Conservation (phyloP, 345 rosid genomes). For the Salix purpurea region DNA sequence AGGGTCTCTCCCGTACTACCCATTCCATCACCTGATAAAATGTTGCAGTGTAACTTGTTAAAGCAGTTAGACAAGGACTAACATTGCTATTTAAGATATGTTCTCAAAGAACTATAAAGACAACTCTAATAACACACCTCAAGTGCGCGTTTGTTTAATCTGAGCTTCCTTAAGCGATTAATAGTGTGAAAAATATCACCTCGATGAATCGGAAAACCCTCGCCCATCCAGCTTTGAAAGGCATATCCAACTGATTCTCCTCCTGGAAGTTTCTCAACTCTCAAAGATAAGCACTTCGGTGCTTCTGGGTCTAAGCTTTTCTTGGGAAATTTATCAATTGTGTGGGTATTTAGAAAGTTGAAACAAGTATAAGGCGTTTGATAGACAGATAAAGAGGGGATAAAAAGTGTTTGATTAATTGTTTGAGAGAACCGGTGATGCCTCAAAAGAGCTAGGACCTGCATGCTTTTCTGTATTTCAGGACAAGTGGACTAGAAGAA, state of each 20-base stretch:
- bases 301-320: slow-evolving; percentile 18
- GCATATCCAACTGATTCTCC: slow-evolving; percentile 64
- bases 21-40: slow-evolving; percentile 83
- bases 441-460: slow-evolving; percentile 14
- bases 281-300: slow-evolving; percentile 54
- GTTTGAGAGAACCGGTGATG: slow-evolving; percentile 39
- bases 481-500: not conserved
- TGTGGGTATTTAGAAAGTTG: slow-evolving; percentile 35
- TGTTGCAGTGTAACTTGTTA: not conserved
- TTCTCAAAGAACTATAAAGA: not conserved
- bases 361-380: slow-evolving; percentile 6
- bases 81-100: not conserved
- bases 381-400: not conserved
- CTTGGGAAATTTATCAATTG: not conserved
- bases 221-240: slow-evolving; percentile 86
- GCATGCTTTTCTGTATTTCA: slow-evolving; percentile 22
- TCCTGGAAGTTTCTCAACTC: slow-evolving; percentile 65
- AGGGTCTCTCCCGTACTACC: slow-evolving; percentile 87
- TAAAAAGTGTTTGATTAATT: slow-evolving; percentile 48
- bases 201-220: slow-evolving; percentile 69
- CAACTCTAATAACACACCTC: slow-evolving; percentile 32
- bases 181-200: slow-evolving; percentile 77
- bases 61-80: slow-evolving; percentile 6
- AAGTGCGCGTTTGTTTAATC: slow-evolving; percentile 66
- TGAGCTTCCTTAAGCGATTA: slow-evolving; percentile 70